phyloP scores from a whole-genome alignment of 2,329 filamentous ascomycete genomes.

The Uncinocarpus reesii region DNA sequence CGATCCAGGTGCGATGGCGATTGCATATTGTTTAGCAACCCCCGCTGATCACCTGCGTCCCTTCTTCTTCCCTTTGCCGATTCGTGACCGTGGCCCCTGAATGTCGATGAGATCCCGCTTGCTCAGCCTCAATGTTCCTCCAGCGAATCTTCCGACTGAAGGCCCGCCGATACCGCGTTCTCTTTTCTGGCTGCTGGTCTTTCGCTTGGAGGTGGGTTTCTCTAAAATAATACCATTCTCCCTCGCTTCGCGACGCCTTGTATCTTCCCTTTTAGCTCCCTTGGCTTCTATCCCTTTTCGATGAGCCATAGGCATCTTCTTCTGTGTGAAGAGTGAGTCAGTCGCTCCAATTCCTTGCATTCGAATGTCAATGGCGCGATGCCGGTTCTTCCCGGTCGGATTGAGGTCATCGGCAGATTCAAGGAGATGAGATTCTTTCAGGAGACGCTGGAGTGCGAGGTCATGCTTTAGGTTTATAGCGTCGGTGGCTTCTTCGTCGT shows the following conservation, averaged over 20 bases:
- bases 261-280: constrained; percentile 54
- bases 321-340: constrained; percentile 60
- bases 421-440: constrained; percentile 84
- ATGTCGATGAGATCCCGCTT: constrained; percentile 65
- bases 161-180: constrained; percentile 62
- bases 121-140: constrained; percentile 69
- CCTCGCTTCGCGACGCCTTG: constrained; percentile 63
- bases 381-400: constrained; percentile 59
- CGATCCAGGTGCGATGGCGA: not conserved
- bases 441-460: constrained; percentile 77
- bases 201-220: constrained; percentile 30
- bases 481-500: constrained; percentile 55
- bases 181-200: constrained; percentile 37
- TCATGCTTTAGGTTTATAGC: constrained; percentile 70
- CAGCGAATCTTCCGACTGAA: constrained; percentile 66
- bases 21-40: not conserved
- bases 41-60: constrained; percentile 1
- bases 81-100: constrained; percentile 43
- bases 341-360: constrained; percentile 74
- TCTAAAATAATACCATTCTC: constrained; percentile 90
- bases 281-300: constrained; percentile 74
- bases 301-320: constrained; percentile 80
- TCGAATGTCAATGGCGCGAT: constrained; percentile 74
- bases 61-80: constrained; percentile 8
- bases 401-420: constrained; percentile 82